Percentiles rank a stretch among this genome's conserved stretches.
Evolutionary conservation across 2,329 filamentous ascomycete species (phyloP).

Genomic region (Dothistroma septosporum): DNA sequence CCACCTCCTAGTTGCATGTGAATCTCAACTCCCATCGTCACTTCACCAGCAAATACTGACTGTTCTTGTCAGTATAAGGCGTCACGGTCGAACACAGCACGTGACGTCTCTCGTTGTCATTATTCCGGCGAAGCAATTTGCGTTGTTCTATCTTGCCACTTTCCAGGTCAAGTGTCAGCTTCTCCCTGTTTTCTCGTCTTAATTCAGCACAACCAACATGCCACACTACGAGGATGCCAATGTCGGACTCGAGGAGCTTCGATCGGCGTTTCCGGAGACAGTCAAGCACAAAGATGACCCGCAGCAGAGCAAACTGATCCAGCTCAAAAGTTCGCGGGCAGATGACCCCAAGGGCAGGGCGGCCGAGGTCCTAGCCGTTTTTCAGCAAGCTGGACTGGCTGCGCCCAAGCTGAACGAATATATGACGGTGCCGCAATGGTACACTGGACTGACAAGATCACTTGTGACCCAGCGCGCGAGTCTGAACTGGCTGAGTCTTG

Average conservation of each 20-base stretch:
- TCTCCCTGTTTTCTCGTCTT: background rate
- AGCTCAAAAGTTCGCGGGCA: conserved; percentile 1
- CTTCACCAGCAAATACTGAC: background rate
- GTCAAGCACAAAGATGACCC: background rate
- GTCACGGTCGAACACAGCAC: background rate
- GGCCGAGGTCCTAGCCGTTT: background rate
- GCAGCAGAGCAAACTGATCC: background rate
- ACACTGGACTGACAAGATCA: conserved; percentile 1
- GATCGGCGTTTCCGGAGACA: background rate
- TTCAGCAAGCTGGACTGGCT: background rate
- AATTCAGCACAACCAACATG: background rate
- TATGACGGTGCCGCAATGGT: background rate
- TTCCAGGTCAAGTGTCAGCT: background rate
- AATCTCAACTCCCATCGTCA: background rate
- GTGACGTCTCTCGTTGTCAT: background rate
- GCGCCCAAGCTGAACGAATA: background rate
- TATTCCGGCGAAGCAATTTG: background rate
- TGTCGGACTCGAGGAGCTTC: background rate
- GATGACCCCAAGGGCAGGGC: background rate
- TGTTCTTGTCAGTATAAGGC: background rate
- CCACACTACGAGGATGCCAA: conserved; percentile 2
- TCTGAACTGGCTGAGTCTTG: background rate
- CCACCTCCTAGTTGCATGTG: background rate
- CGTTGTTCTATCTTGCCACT: background rate
- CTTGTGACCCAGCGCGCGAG: background rate